Evolutionary conservation across 2,329 filamentous ascomycete species (phyloP).

Genomic region (Dactylonectria macrodidyma): DNA sequence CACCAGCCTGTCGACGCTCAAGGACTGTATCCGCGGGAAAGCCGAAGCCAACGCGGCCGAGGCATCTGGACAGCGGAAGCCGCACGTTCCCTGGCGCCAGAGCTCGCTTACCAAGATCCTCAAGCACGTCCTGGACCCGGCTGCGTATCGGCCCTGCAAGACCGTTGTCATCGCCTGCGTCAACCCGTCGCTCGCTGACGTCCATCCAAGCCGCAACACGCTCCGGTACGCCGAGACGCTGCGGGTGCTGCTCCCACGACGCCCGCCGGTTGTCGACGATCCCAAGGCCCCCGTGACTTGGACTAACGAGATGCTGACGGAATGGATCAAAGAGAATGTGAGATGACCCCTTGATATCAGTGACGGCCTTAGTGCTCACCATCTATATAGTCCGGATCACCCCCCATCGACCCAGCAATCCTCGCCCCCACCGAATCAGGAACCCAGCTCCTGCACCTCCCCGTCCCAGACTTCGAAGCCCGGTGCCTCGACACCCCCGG

Average conservation of each 20-base stretch:
- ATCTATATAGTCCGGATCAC: conserved; percentile 55
- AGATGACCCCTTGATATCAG: conserved; percentile 33
- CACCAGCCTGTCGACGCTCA: conserved; percentile 63
- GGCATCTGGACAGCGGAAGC: conserved; percentile 46
- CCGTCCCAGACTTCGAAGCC: conserved; percentile 56
- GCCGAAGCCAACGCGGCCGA: conserved; percentile 52
- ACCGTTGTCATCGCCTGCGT: conserved; percentile 64
- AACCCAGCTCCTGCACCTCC: conserved; percentile 58
- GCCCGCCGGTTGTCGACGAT: conserved; percentile 43
- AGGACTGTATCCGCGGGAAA: conserved; percentile 66
- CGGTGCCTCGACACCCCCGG: conserved; percentile 57
- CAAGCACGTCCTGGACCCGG: conserved; percentile 65
- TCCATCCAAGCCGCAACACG: conserved; percentile 63
- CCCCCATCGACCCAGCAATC: conserved; percentile 50
- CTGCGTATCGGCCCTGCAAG: conserved; percentile 55
- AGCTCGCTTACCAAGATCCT: conserved; percentile 63
- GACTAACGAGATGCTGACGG: conserved; percentile 55
- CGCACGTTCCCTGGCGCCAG: conserved; percentile 62
- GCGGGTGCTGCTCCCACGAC: conserved; percentile 54
- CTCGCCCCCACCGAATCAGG: conserved; percentile 60
- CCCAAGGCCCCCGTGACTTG: conserved; percentile 54
- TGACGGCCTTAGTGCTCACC: not conserved
- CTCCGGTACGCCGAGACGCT: conserved; percentile 65
- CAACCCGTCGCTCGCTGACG: conserved; percentile 62
- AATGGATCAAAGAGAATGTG: conserved; percentile 60